Evolutionary conservation across 495 filamentous ascomycete species (phyloP), one percentile per base, ranked within the genome.

Genomic region (Lasiosphaeriaceae sp.): DNA sequence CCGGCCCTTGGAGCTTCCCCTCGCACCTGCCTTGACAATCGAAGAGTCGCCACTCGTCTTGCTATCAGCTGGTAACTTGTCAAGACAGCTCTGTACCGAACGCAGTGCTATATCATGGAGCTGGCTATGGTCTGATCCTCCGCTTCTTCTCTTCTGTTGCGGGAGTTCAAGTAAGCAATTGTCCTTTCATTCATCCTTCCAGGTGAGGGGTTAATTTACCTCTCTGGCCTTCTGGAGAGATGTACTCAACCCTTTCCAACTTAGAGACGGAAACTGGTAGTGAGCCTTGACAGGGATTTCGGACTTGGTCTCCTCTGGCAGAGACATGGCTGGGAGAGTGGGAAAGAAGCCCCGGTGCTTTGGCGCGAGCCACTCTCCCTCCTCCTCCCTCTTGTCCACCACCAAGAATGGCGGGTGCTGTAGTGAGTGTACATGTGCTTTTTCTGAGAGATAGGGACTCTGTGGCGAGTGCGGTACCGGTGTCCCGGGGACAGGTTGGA

Each of bases 381-480:
- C 55, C n/a, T 44, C 45, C 22, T 55, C 50, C 1, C 20, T 34
- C 22, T 29, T 17, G n/a, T 54, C 47, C 0, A 43, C 29, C 11
- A 45, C 19, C 19, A 35, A 17, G 22, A 50, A 29, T 19, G 50
- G 34, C 14, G 64, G 66, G 6, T 63, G 53, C 17, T 71, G 68
- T 2, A 71, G 55, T 9, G 68, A 68, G 17, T 67, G 62, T 9
- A 78, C 72, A 55, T 72, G 73, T 1, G 65, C 63, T 23, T 66
- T 60, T 46, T 76, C 74, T 20, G 69, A 65, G 11, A 67, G 59
- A 59, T 65, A 71, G 17, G 68, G 64, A 41, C 66, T 70, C 19
- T 50, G 45, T 12, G 67, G 52, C 3, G 63, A 24, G 17, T 19
- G 22, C 17, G 57, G 46, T 11, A 26, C 20, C 16, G 23, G 45